These are phyloP conservation scores for Lentinula lateritia DNA, from an alignment of 768 basidiomycete genomes.

Conservation along the genomic window DNA sequence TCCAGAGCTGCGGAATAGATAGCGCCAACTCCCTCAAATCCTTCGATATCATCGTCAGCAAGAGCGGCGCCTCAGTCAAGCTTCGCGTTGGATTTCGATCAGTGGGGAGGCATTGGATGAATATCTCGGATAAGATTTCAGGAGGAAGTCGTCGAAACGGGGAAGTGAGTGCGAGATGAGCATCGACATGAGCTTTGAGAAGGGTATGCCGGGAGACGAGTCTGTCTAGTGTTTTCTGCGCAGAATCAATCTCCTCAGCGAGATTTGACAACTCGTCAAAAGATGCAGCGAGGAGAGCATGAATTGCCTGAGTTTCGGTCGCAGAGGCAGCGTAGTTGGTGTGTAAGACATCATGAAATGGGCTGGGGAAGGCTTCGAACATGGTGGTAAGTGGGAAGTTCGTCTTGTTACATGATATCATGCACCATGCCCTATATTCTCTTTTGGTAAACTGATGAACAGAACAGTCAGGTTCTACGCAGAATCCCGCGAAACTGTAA, in stretches of 20 bases:
- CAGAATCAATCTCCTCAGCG: not conserved
- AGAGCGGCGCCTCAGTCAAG: not conserved
- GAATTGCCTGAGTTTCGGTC: not conserved
- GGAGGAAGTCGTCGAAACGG: slow-evolving; percentile 6
- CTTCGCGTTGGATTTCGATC: slow-evolving; percentile 3
- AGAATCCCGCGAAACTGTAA: not conserved
- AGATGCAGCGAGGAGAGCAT: not conserved
- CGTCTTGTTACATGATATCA: not conserved
- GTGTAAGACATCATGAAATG: not conserved
- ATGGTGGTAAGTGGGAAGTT: not conserved
- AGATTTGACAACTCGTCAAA: not conserved
- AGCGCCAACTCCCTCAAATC: not conserved
- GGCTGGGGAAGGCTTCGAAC: not conserved
- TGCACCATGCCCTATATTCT: no score
- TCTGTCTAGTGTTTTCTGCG: not conserved
- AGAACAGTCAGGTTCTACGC: not conserved
- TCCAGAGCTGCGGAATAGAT: slow-evolving; percentile 5
- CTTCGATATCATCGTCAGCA: not conserved
- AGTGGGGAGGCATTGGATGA: slow-evolving; percentile 2
- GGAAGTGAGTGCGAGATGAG: slow-evolving; percentile 5
- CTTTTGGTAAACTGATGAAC: not conserved
- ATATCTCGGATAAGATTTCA: slow-evolving; percentile 7
- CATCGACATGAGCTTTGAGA: slow-evolving; percentile 1
- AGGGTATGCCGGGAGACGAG: not conserved
- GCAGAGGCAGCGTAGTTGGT: slow-evolving; percentile 2